Evolutionary conservation across 495 filamentous ascomycete genomes (phyloP).

Genomic region (Trichoderma parareesei): DNA sequence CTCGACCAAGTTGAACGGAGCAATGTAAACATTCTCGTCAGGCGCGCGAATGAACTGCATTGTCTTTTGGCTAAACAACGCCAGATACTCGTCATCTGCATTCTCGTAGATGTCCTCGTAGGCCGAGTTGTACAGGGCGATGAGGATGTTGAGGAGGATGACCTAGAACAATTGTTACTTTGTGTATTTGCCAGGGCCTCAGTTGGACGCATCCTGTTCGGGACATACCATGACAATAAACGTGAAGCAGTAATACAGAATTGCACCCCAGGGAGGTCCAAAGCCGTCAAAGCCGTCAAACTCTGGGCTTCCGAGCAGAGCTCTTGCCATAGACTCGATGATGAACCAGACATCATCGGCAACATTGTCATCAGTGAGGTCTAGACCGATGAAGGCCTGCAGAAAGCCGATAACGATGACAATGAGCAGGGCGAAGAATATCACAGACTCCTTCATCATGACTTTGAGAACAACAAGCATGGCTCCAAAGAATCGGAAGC

Average conservation of each 20-base stretch:
- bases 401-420: slow-evolving; percentile 86
- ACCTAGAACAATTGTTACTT: slow-evolving; percentile 20
- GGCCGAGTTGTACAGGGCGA: slow-evolving; percentile 92
- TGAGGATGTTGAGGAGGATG: slow-evolving; percentile 85
- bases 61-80: slow-evolving; percentile 81
- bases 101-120: slow-evolving; percentile 95
- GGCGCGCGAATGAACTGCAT: slow-evolving; percentile 94
- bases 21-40: slow-evolving; percentile 96
- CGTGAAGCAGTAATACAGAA: slow-evolving; percentile 91
- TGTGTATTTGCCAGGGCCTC: not conserved
- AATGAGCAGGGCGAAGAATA: slow-evolving; percentile 90
- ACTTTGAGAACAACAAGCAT: slow-evolving; percentile 97
- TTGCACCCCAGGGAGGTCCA: slow-evolving; percentile 69
- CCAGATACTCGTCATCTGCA: slow-evolving; percentile 90
- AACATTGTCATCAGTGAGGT: slow-evolving; percentile 63
- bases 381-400: slow-evolving; percentile 92
- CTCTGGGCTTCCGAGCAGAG: slow-evolving; percentile 81
- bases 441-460: slow-evolving; percentile 98
- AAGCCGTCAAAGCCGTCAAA: slow-evolving; percentile 80
- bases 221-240: slow-evolving; percentile 83
- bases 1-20: slow-evolving; percentile 91
- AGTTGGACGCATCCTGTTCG: slow-evolving; percentile 15
- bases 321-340: slow-evolving; percentile 82
- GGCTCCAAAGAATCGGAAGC: slow-evolving; percentile 90
- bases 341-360: slow-evolving; percentile 59